These are phyloP conservation scores for Teratosphaeria zuluensis DNA, from an alignment of 2,329 filamentous ascomycete genomes.

Conservation along the genomic window DNA sequence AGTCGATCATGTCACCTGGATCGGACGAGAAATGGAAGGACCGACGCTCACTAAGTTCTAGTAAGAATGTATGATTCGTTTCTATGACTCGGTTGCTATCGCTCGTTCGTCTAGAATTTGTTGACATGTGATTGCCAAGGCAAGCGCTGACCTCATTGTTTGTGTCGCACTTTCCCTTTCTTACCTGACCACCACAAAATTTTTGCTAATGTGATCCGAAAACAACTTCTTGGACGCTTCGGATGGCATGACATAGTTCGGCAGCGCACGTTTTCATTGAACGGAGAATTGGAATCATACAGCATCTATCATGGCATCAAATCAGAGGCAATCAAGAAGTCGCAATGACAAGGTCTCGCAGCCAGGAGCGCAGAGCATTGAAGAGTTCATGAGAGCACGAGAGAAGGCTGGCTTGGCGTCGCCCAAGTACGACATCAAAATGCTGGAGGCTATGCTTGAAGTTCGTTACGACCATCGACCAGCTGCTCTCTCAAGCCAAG, in stretches of 20 bases:
- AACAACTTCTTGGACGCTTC: too few species aligned
- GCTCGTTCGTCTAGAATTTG: neutral
- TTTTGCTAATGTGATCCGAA: too few species aligned
- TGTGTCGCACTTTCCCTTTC: neutral
- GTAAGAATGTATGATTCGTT: neutral
- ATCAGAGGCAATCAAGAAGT: neutral
- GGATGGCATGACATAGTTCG: neutral
- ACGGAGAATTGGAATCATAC: neutral
- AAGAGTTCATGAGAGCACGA: neutral
- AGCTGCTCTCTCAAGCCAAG: neutral
- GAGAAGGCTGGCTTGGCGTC: neutral
- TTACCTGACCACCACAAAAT: neutral
- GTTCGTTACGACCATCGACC: neutral
- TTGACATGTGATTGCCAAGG: neutral
- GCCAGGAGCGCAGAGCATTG: neutral
- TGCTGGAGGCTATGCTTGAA: neutral
- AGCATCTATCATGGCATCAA: neutral
- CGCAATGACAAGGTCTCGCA: neutral
- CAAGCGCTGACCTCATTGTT: neutral
- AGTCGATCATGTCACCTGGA: neutral
- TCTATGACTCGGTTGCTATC: neutral
- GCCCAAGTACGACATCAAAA: neutral
- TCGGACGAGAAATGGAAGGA: neutral
- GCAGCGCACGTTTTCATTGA: neutral
- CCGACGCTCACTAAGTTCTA: neutral